phyloP scores from a whole-genome alignment of 768 basidiomycete genomes.

The Candolleomyces efflorescens region DNA sequence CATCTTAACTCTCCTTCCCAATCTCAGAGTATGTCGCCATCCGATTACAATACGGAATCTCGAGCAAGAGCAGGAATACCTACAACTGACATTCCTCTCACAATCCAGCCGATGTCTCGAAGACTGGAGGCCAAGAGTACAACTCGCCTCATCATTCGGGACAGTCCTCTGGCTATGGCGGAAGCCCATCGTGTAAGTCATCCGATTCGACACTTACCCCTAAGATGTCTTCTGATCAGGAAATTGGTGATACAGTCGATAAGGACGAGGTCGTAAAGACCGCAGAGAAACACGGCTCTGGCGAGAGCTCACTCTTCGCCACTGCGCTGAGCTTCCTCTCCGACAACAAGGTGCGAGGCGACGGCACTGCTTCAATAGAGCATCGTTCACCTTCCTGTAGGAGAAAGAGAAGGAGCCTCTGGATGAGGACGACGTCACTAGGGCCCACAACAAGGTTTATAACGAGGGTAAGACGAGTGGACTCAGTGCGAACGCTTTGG shows the following conservation, averaged over 20 bases:
- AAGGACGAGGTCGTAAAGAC: constrained; percentile 54
- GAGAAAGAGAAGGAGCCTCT: constrained; percentile 52
- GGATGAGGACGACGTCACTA: constrained; percentile 59
- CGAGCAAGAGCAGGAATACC: background rate
- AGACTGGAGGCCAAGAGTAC: constrained; percentile 64
- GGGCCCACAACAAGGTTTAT: constrained; percentile 64
- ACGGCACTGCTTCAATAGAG: background rate
- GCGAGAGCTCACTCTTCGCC: constrained; percentile 53
- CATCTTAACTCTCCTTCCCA: background rate
- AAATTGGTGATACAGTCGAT: constrained; percentile 43
- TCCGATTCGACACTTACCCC: background rate
- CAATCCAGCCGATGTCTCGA: constrained; percentile 35
- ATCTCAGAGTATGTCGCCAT: background rate
- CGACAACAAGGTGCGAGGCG: constrained; percentile 41
- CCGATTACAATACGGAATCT: too few relatives aligned
- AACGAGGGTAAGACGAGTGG: constrained; percentile 41
- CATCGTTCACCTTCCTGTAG: constrained; percentile 23
- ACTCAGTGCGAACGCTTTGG: constrained; percentile 61
- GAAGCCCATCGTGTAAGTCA: background rate
- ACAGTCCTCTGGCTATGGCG: constrained; percentile 10
- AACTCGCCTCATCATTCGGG: constrained; percentile 51
- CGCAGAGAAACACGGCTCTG: constrained; percentile 54
- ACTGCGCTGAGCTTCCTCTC: constrained; percentile 49
- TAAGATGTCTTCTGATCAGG: background rate
- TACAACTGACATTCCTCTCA: background rate